Percentiles rank a stretch among this genome's conserved stretches.
Evolutionary conservation across 2,329 filamentous ascomycete genomes (phyloP).

Genomic region (Cryphonectria parasitica): DNA sequence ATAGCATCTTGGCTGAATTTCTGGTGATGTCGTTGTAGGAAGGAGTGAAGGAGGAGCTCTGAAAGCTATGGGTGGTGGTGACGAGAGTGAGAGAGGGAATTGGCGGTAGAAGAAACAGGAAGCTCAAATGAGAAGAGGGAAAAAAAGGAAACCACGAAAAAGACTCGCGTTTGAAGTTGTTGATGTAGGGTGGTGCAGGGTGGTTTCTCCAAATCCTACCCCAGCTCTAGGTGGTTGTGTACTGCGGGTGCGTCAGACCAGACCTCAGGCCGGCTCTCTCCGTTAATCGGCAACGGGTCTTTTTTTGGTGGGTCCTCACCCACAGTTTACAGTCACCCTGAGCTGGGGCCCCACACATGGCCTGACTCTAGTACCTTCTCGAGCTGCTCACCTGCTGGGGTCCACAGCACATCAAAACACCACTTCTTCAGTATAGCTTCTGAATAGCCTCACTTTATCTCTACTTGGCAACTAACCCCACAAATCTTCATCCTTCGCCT

Average conservation of each 20-base stretch:
- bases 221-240: not conserved
- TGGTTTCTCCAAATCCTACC: not conserved
- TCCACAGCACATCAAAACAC: not conserved
- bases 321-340: not conserved
- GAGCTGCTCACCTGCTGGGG: not conserved
- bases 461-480: no score
- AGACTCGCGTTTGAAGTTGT: not conserved
- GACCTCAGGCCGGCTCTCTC: not conserved
- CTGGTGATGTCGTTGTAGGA: conserved; percentile 16
- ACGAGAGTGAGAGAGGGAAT: not conserved
- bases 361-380: conserved; percentile 5
- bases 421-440: not conserved
- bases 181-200: conserved; percentile 1
- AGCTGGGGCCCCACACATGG: conserved; percentile 11
- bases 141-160: not conserved
- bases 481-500: no score
- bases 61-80: not conserved
- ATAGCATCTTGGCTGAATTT: conserved; percentile 53
- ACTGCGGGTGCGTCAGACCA: not conserved
- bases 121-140: not conserved
- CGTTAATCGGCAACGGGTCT: not conserved
- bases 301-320: not conserved
- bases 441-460: not conserved
- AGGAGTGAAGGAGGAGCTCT: conserved; percentile 1
- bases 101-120: not conserved